Percentiles rank a stretch among this genome's conserved stretches.
phyloP scores from a whole-genome alignment of 225 moss, liverwort and hornwort species.

The Sphagnum tenellum region DNA sequence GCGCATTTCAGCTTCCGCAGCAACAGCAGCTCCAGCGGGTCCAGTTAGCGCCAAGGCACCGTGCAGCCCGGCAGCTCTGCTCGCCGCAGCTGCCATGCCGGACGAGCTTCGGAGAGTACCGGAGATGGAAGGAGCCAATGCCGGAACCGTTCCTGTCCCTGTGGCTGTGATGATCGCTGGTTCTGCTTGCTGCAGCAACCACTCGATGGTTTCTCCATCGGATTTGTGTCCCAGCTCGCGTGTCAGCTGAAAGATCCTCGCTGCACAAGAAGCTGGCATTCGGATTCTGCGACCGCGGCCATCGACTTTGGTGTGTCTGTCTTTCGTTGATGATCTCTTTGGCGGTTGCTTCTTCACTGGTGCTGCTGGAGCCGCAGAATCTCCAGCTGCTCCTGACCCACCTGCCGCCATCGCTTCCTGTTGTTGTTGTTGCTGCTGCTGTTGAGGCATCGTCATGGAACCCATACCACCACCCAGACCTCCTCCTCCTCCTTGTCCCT shows the following conservation, averaged over 20 bases:
- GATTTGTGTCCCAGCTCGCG: conserved; percentile 96
- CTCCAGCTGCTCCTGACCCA: conserved; percentile 2
- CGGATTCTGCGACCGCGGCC: conserved; percentile 96
- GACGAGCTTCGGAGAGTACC: conserved; percentile 73
- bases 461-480: conserved; percentile 51
- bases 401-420: no score
- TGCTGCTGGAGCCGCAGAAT: conserved; percentile 37
- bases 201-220: conserved; percentile 97
- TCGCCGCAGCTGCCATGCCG: conserved; percentile 41
- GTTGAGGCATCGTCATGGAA: conserved; percentile 6
- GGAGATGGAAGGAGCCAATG: conserved; percentile 51
- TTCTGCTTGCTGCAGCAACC: conserved; percentile 97
- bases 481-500: conserved; percentile 37
- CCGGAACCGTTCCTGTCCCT: conserved; percentile 90
- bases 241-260: conserved; percentile 97
- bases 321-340: conserved; percentile 94
- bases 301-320: conserved; percentile 96
- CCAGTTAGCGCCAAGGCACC: conserved; percentile 25
- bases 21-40: conserved; percentile 65
- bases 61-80: conserved; percentile 17
- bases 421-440: no score
- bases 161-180: conserved; percentile 85
- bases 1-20: conserved; percentile 49
- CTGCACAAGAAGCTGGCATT: conserved; percentile 97
- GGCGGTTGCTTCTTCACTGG: conserved; percentile 81